phyloP scores from a whole-genome alignment of 2,329 filamentous ascomycete species.

The Exophiala sp. region DNA sequence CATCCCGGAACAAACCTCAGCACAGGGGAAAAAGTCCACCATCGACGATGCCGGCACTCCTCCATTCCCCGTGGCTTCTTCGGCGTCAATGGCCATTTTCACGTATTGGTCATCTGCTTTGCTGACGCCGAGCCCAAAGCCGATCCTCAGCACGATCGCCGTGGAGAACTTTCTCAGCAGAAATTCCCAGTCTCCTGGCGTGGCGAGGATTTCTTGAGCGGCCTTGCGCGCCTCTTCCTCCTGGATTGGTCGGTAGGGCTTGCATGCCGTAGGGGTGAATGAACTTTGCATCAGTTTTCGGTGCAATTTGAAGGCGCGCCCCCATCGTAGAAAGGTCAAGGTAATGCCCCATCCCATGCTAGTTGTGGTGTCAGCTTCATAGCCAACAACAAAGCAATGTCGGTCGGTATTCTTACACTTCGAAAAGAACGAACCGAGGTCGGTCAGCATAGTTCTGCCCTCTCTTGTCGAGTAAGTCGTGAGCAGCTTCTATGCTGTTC shows the following conservation, averaged over 20 bases:
- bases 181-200: constrained; percentile 6
- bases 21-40: constrained; percentile 46
- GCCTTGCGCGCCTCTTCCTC: constrained; percentile 21
- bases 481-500: constrained; percentile 29
- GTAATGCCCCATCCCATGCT: constrained; percentile 45
- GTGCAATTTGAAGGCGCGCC: constrained; percentile 41
- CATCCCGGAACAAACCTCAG: constrained; percentile 20
- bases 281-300: constrained; percentile 42
- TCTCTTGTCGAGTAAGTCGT: constrained; percentile 11
- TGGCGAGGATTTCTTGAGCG: constrained; percentile 1
- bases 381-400: neutral
- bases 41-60: constrained; percentile 35
- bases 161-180: constrained; percentile 8
- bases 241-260: constrained; percentile 28
- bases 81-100: constrained; percentile 24
- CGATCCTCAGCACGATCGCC: constrained; percentile 35
- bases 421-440: constrained; percentile 11
- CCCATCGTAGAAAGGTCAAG: constrained; percentile 43
- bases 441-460: constrained; percentile 10
- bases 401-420: constrained; percentile 2
- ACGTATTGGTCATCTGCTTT: constrained; percentile 31
- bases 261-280: constrained; percentile 40
- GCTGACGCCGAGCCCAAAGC: constrained; percentile 40
- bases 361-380: neutral
- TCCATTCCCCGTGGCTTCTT: constrained; percentile 19